Evolutionary conservation across 768 basidiomycete species (phyloP).

Genomic region (Naganishia friedmannii): DNA sequence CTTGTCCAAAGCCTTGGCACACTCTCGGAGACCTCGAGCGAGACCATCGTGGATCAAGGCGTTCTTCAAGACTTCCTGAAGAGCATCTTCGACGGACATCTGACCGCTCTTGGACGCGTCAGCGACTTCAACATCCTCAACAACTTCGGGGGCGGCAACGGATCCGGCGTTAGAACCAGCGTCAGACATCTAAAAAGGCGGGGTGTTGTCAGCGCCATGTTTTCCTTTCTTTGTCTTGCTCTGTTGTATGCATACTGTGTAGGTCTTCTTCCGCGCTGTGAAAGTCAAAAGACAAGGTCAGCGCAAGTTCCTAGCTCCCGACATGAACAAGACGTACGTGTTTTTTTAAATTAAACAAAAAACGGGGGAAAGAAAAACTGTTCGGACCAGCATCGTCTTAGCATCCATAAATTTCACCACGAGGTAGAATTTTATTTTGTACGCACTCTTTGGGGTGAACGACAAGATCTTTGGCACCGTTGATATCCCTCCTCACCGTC

Average conservation of each 20-base stretch:
- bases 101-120: constrained; percentile 73
- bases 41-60: constrained; percentile 97
- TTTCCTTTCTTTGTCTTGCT: background rate
- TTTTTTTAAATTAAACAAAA: constrained; percentile 25
- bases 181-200: constrained; percentile 50
- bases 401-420: background rate
- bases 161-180: constrained; percentile 52
- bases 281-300: background rate
- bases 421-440: no score
- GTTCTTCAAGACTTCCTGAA: constrained; percentile 96
- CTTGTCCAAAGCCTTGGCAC: constrained; percentile 97
- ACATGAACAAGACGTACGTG: constrained; percentile 12
- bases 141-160: constrained; percentile 50
- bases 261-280: constrained; percentile 36
- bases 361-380: constrained; percentile 26
- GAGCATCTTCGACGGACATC: constrained; percentile 81
- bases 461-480: background rate
- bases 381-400: background rate
- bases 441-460: constrained; percentile 22
- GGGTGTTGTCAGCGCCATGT: background rate
- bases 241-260: constrained; percentile 22
- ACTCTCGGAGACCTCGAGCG: constrained; percentile 94
- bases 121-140: constrained; percentile 70
- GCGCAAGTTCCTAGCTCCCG: background rate
- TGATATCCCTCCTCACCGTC: background rate